Evolutionary conservation across 2,329 filamentous ascomycete species (phyloP).

Genomic region (Nemania sp.): DNA sequence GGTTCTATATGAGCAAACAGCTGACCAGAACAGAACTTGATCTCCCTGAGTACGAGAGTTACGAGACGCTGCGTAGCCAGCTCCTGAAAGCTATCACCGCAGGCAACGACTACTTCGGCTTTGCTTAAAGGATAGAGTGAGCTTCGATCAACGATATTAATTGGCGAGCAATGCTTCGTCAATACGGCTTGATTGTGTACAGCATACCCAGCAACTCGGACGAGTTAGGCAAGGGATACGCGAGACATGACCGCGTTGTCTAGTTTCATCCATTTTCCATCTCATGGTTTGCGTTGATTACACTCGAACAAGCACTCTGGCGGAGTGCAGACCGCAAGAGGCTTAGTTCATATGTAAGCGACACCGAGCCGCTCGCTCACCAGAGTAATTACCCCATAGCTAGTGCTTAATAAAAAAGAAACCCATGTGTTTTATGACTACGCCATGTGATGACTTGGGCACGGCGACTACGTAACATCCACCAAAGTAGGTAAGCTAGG

Average conservation of each 20-base stretch:
- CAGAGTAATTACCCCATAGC: conserved; percentile 18
- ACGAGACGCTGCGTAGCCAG: conserved; percentile 84
- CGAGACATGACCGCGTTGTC: conserved; percentile 8
- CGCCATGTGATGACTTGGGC: not conserved
- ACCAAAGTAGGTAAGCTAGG: no score
- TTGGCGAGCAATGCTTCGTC: not conserved
- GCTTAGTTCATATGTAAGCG: conserved; percentile 16
- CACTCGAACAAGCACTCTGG: conserved; percentile 20
- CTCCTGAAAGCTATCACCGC: conserved; percentile 96
- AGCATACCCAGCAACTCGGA: conserved; percentile 17
- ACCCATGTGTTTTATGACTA: not conserved
- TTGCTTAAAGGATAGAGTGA: conserved; percentile 65
- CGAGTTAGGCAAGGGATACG: conserved; percentile 13
- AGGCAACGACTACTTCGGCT: conserved; percentile 96
- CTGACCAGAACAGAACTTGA: conserved; percentile 73
- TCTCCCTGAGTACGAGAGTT: conserved; percentile 96
- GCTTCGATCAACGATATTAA: conserved; percentile 5
- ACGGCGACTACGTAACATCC: not conserved
- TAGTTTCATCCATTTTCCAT: conserved; percentile 7
- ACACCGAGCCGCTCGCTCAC: conserved; percentile 7
- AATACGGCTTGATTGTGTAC: conserved; percentile 8
- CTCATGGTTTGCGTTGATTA: conserved; percentile 9
- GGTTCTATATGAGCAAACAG: conserved; percentile 6
- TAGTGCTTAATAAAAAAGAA: conserved; percentile 22
- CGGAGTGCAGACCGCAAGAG: conserved; percentile 40